These are phyloP conservation scores for Tulasnella sp. DNA, from an alignment of 768 basidiomycete species.

Conservation along the genomic window DNA sequence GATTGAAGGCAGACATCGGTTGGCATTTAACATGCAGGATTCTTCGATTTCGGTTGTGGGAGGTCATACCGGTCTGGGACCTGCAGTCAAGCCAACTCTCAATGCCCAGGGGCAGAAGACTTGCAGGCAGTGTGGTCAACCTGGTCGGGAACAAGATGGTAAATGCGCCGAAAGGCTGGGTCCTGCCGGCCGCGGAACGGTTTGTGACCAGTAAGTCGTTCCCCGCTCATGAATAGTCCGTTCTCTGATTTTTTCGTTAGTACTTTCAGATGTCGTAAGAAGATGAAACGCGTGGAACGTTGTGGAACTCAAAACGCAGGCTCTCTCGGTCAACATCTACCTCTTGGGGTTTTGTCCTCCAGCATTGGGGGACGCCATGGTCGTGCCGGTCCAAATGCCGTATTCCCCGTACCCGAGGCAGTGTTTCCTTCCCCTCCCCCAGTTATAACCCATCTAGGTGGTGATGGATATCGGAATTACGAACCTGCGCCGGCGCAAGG, in stretches of 20 bases:
- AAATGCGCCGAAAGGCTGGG: conserved; percentile 88
- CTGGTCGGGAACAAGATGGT: conserved; percentile 72
- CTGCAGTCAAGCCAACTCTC: conserved; percentile 25
- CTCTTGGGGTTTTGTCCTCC: not conserved
- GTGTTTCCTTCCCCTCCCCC: too few relatives aligned
- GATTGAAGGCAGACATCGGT: not conserved
- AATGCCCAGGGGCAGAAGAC: conserved; percentile 65
- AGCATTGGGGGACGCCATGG: too few relatives aligned
- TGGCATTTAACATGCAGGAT: not conserved
- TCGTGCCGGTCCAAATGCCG: too few relatives aligned
- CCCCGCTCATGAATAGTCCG: not conserved
- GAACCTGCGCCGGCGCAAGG: too few relatives aligned
- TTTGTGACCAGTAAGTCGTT: conserved; percentile 58
- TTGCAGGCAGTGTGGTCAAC: conserved; percentile 64
- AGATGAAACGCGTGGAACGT: conserved; percentile 77
- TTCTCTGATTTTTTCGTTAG: not conserved
- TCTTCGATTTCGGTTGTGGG: not conserved
- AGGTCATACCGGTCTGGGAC: not conserved
- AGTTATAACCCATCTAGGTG: too few relatives aligned
- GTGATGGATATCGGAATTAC: too few relatives aligned
- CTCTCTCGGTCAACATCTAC: not conserved
- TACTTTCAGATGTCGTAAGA: conserved; percentile 62
- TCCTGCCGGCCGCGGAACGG: conserved; percentile 73
- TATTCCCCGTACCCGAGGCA: too few relatives aligned
- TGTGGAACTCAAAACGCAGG: conserved; percentile 38